These are phyloP conservation scores for Postia placenta DNA, from an alignment of 768 basidiomycete genomes.

Conservation along the genomic window DNA sequence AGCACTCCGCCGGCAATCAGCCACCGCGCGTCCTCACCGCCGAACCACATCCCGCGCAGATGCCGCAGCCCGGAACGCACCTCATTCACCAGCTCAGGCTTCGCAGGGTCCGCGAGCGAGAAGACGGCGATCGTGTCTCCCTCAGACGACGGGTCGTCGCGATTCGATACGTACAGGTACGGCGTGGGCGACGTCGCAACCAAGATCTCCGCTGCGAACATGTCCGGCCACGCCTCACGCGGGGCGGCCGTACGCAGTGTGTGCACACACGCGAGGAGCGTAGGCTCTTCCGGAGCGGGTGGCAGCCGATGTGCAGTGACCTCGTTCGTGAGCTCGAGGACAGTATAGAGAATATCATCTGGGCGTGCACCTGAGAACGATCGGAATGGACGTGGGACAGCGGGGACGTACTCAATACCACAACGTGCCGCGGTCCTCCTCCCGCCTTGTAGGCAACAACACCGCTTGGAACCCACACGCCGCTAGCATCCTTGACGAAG, in stretches of 20 bases:
- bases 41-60: slow-evolving; percentile 62
- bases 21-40: slow-evolving; percentile 55
- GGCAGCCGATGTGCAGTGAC: slow-evolving; percentile 51
- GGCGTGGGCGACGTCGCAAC: slow-evolving; percentile 44
- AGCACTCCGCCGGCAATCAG: slow-evolving; percentile 57
- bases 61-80: slow-evolving; percentile 67
- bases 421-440: slow-evolving; percentile 67
- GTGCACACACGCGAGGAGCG: slow-evolving; percentile 31
- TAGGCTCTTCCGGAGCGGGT: slow-evolving; percentile 33
- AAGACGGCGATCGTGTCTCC: slow-evolving; percentile 75
- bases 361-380: not conserved
- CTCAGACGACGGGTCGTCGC: slow-evolving; percentile 61
- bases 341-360: slow-evolving; percentile 62
- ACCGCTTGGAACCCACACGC: slow-evolving; percentile 44
- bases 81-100: slow-evolving; percentile 50
- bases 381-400: not conserved
- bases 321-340: slow-evolving; percentile 60
- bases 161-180: slow-evolving; percentile 70
- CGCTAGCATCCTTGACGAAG: slow-evolving; percentile 37
- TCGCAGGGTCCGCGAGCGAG: slow-evolving; percentile 39
- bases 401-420: slow-evolving; percentile 45
- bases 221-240: slow-evolving; percentile 31
- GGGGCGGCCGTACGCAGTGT: slow-evolving; percentile 40
- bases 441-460: slow-evolving; percentile 46
- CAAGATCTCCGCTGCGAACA: slow-evolving; percentile 68